Conservation (phyloP, 1,284 basidiomycete species). For the Ustilago vetiveriae region DNA sequence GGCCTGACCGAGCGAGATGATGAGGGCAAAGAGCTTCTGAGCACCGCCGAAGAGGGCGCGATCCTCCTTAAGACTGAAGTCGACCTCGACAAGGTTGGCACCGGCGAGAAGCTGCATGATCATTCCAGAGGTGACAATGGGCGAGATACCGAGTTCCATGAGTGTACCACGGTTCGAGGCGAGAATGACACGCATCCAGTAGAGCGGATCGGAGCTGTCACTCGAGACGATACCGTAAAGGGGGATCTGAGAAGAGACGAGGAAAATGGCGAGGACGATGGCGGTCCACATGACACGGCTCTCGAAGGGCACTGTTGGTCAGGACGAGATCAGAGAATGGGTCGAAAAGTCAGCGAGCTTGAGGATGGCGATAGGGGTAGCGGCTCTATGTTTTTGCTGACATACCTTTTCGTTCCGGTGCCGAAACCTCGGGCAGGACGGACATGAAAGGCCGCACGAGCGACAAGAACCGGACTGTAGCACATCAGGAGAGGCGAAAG, state of each 20-base stretch:
- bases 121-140: slow-evolving; percentile 95
- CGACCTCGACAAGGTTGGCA: slow-evolving; percentile 95
- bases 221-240: slow-evolving; percentile 67
- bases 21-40: slow-evolving; percentile 96
- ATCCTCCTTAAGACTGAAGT: slow-evolving; percentile 97
- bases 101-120: slow-evolving; percentile 99
- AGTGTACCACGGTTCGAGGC: slow-evolving; percentile 97
- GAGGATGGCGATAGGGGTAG: background rate
- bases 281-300: slow-evolving; percentile 66
- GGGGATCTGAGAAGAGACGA: slow-evolving; percentile 66
- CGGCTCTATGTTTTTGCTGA: background rate
- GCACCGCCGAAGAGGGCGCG: slow-evolving; percentile 93
- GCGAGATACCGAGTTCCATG: slow-evolving; percentile 98
- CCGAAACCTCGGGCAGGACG: slow-evolving; percentile 66
- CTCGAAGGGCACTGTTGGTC: slow-evolving; percentile 65
- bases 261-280: slow-evolving; percentile 66
- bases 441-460: slow-evolving; percentile 67
- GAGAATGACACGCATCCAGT: slow-evolving; percentile 99
- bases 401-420: slow-evolving; percentile 66
- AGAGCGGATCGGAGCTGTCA: slow-evolving; percentile 80
- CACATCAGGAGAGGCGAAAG: background rate
- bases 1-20: slow-evolving; percentile 94
- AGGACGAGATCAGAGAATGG: background rate
- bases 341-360: slow-evolving; percentile 1
- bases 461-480: slow-evolving; percentile 64